Base-by-base conservation (phyloP, 495 filamentous ascomycete genomes). In the Polyplosphaeria fusca region DNA sequence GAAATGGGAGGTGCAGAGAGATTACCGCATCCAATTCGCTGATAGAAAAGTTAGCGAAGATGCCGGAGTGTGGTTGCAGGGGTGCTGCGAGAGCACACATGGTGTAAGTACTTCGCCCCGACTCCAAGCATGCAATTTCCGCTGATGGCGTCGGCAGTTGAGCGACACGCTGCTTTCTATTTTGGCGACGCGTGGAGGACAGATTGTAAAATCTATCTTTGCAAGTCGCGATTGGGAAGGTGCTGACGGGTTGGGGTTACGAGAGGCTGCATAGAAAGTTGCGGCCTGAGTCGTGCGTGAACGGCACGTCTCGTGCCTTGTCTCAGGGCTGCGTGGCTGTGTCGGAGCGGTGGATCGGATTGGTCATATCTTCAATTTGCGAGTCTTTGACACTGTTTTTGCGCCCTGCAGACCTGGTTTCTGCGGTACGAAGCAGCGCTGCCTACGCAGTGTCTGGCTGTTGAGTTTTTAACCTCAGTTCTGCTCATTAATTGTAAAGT, bases 71-170 rank as follows among this genome's bases (percentile, higher is more conserved):
- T 98, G 89, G 90, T 76, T 98, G 57, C 93, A 96, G 71, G 93
- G 93, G 1, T 96, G 91, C 70, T 93, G 90, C 65, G 90, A 98
- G 73, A 81, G 77, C 55, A 95, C 89, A 24, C 93, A 96, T 68
- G 93, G 93, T 30, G 86, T 90, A 76, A 80, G 84, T 80, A 39
- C 26, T 53, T 28, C 9, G 22, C 47, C 13, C 24, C 47, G 19
- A 7, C 9, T n/a, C n/a, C n/a, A n/a, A n/a, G n/a, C 42, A 5
- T 14, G 47, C 39, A 47, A 32, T 53, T 37, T 55, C 47, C 46
- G 20, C 32, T 42, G 20, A 20, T 20, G 9, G 9, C 9, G 38
- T 23, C 45, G 18, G 53, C 63, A 86, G 74, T 66, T 92, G 60
- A 88, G 86, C 59, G 89, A 92, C 71, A 88, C 85, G 18, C 72